Percentiles rank a stretch among this genome's conserved stretches.
phyloP scores from a whole-genome alignment of 2,329 filamentous ascomycete species.

The Fusarium penzigii region DNA sequence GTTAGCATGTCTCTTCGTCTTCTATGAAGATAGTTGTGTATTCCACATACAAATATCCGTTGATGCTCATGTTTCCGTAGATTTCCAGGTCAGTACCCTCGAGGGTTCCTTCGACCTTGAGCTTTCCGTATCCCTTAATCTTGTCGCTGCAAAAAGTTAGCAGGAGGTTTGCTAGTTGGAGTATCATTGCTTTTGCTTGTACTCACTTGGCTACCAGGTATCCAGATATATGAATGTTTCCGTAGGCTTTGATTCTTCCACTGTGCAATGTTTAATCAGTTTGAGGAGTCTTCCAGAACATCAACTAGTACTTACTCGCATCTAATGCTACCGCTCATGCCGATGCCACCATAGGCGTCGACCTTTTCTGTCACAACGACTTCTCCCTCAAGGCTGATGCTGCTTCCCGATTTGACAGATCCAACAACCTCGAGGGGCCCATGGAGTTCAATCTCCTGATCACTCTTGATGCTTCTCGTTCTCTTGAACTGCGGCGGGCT shows the following conservation, averaged over 20 bases:
- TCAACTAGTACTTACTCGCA: conserved; percentile 39
- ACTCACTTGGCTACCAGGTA: conserved; percentile 34
- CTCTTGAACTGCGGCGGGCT: conserved; percentile 28
- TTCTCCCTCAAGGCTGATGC: conserved; percentile 46
- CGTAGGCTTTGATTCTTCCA: conserved; percentile 47
- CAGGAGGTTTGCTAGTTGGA: neutral
- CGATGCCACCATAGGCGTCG: conserved; percentile 48
- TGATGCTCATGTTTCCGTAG: conserved; percentile 48
- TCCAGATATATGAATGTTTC: conserved; percentile 46
- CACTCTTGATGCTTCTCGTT: conserved; percentile 44
- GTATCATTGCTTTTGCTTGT: neutral
- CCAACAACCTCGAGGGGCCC: conserved; percentile 50
- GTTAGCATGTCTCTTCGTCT: conserved; percentile 4
- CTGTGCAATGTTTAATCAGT: conserved; percentile 26
- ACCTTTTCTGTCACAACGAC: conserved; percentile 46
- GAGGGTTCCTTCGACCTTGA: conserved; percentile 44
- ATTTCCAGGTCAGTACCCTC: conserved; percentile 47
- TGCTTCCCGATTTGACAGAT: conserved; percentile 47
- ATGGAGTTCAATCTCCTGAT: conserved; percentile 40
- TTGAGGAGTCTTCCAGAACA: neutral
- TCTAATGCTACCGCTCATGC: conserved; percentile 43
- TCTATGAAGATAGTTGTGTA: conserved; percentile 5
- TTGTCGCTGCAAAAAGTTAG: conserved; percentile 38
- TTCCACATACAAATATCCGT: conserved; percentile 42
- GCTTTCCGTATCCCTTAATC: conserved; percentile 49